These are phyloP conservation scores for Tephrocybe sp. DNA, from an alignment of 768 basidiomycete genomes.

Conservation along the genomic window DNA sequence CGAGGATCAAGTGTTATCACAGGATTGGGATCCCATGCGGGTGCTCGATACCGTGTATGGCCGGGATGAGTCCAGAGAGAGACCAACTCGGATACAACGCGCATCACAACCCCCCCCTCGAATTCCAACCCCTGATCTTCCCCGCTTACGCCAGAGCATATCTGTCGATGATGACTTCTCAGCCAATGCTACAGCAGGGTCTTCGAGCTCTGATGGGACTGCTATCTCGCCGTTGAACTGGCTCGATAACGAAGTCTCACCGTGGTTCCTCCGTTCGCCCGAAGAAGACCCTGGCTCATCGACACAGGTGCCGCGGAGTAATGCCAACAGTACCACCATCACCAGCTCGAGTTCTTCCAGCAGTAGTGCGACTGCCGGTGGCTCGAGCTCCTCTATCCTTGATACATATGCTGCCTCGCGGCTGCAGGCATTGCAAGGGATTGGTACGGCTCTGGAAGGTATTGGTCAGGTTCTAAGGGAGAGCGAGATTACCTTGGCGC, in stretches of 20 bases:
- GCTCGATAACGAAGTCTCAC: background rate
- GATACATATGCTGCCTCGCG: constrained; percentile 9
- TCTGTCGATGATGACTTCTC: background rate
- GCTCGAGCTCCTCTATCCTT: background rate
- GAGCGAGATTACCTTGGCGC: constrained; percentile 12
- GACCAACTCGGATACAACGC: background rate
- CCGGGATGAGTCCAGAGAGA: background rate
- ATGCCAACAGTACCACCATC: background rate
- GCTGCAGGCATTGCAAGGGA: constrained; percentile 9
- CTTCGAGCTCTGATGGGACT: background rate
- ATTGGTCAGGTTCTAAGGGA: constrained; percentile 13
- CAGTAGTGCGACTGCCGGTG: no score
- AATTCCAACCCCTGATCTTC: background rate
- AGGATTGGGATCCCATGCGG: constrained; percentile 5
- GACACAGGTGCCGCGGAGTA: background rate
- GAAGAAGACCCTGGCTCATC: background rate
- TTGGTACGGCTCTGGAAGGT: constrained; percentile 13
- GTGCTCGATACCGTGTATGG: constrained; percentile 4
- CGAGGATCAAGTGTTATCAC: constrained; percentile 5
- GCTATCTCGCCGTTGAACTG: constrained; percentile 3
- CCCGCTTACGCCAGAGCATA: background rate
- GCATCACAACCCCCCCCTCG: constrained; percentile 1
- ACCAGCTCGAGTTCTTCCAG: background rate
- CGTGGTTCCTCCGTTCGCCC: constrained; percentile 4
- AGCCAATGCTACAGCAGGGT: background rate